Evolutionary conservation across 148 eudicot genomes (phyloP).

Genomic region (Spergularia marina): DNA sequence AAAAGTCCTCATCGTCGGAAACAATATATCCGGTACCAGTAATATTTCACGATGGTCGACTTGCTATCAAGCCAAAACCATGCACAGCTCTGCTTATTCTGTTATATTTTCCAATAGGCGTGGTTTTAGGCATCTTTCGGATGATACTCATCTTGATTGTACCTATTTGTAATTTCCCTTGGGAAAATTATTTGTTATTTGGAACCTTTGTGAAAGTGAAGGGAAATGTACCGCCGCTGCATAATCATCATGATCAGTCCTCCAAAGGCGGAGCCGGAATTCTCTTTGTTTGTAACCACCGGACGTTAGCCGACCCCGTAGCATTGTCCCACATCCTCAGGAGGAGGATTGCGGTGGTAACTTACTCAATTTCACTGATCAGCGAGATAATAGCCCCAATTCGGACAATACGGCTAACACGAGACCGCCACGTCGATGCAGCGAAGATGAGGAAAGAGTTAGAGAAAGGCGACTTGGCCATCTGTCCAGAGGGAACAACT

Average conservation of each 20-base stretch:
- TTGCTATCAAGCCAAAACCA: slow-evolving; percentile 67
- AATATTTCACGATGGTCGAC: slow-evolving; percentile 92
- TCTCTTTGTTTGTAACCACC: slow-evolving; percentile 83
- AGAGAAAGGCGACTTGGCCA: slow-evolving; percentile 50
- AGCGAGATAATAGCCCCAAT: slow-evolving; percentile 75
- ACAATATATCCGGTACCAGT: slow-evolving; percentile 60
- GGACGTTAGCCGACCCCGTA: slow-evolving; percentile 82
- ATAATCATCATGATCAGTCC: slow-evolving; percentile 19
- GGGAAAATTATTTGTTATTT: slow-evolving; percentile 31
- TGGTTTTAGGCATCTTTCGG: slow-evolving; percentile 50
- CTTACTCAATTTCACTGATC: slow-evolving; percentile 74
- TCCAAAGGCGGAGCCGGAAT: slow-evolving; percentile 44
- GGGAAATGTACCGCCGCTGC: slow-evolving; percentile 58
- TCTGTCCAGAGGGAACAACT: slow-evolving; percentile 91
- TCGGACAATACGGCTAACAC: slow-evolving; percentile 71
- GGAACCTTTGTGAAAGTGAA: slow-evolving; percentile 60
- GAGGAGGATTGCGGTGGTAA: slow-evolving; percentile 70
- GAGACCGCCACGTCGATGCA: slow-evolving; percentile 62
- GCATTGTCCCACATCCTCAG: slow-evolving; percentile 60
- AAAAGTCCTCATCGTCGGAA: not conserved
- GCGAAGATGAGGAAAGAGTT: slow-evolving; percentile 45
- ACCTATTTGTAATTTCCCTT: slow-evolving; percentile 61
- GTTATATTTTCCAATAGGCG: slow-evolving; percentile 70
- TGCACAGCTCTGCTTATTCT: slow-evolving; percentile 56
- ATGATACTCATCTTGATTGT: slow-evolving; percentile 38